Conservation (phyloP, 306 rosid genomes). For the Trifolium repens region DNA sequence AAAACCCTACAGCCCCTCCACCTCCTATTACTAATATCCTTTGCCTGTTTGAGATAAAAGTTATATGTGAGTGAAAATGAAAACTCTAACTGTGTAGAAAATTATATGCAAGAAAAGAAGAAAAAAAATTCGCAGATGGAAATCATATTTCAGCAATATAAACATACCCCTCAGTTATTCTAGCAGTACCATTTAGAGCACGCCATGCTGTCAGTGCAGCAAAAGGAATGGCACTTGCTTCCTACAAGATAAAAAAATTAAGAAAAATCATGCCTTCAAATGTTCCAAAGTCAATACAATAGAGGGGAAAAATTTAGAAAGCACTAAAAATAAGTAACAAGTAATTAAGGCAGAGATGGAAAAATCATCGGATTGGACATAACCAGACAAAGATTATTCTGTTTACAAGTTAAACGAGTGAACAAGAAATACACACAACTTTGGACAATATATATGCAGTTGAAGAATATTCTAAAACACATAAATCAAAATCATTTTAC, state of each 20-base stretch:
- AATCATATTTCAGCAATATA: slow-evolving; percentile 27
- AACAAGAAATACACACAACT: slow-evolving; percentile 13
- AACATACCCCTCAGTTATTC: slow-evolving; percentile 88
- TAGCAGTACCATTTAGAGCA: slow-evolving; percentile 85
- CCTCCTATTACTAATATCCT: slow-evolving; percentile 89
- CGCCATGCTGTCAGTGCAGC: slow-evolving; percentile 99
- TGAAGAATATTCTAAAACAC: neutral
- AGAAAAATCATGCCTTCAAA: slow-evolving; percentile 16
- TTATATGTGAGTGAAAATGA: slow-evolving; percentile 37
- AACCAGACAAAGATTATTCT: slow-evolving; percentile 19
- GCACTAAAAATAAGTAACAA: slow-evolving; percentile 12
- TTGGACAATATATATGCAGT: neutral
- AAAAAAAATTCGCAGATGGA: slow-evolving; percentile 19
- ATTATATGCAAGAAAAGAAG: slow-evolving; percentile 1
- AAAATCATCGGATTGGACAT: slow-evolving; percentile 25
- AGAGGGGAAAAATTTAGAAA: slow-evolving; percentile 6
- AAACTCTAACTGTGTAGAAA: slow-evolving; percentile 9
- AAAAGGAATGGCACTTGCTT: slow-evolving; percentile 98
- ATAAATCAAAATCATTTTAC: neutral
- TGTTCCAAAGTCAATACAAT: slow-evolving; percentile 16
- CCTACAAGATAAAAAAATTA: slow-evolving; percentile 43
- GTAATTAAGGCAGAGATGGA: slow-evolving; percentile 11
- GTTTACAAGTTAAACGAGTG: slow-evolving; percentile 11
- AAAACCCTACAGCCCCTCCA: slow-evolving; percentile 95
- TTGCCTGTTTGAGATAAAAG: slow-evolving; percentile 63